Evolutionary conservation across 2,329 filamentous ascomycete genomes (phyloP).

Genomic region (Penicillium freii): DNA sequence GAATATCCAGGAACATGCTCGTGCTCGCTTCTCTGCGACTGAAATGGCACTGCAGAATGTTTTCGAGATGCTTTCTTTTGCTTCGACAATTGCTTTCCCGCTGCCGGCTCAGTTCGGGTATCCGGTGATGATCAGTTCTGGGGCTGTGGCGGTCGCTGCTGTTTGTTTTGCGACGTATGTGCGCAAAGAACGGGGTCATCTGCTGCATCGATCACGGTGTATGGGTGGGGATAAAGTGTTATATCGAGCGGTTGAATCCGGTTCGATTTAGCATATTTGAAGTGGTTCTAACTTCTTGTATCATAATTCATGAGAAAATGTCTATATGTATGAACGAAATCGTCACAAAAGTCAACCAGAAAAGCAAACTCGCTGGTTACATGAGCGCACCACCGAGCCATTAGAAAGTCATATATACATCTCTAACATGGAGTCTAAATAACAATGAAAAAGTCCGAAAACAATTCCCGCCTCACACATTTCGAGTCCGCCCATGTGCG

Average conservation of each 20-base stretch:
- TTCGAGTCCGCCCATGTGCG: constrained; percentile 37
- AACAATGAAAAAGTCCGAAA: constrained; percentile 36
- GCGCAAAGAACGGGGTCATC: constrained; percentile 57
- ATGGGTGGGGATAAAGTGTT: constrained; percentile 20
- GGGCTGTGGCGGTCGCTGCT: constrained; percentile 32
- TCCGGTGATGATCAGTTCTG: constrained; percentile 59
- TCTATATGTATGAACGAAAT: not conserved
- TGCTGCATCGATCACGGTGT: constrained; percentile 48
- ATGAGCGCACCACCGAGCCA: not conserved
- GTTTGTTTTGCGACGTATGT: constrained; percentile 56
- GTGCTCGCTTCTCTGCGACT: constrained; percentile 67
- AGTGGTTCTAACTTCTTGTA: not conserved
- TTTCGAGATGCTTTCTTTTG: constrained; percentile 68
- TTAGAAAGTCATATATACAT: constrained; percentile 3
- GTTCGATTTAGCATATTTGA: not conserved
- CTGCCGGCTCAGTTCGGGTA: constrained; percentile 63
- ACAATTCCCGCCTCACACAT: constrained; percentile 35
- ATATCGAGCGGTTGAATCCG: constrained; percentile 1
- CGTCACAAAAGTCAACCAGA: not conserved
- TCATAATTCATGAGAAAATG: not conserved
- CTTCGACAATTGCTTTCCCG: constrained; percentile 63
- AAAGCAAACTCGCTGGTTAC: not conserved
- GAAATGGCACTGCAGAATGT: constrained; percentile 67
- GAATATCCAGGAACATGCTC: constrained; percentile 55
- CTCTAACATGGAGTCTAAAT: constrained; percentile 19